Evolutionary conservation across 2,329 filamentous ascomycete species (phyloP).

Genomic region (Hypoxylon sp.): DNA sequence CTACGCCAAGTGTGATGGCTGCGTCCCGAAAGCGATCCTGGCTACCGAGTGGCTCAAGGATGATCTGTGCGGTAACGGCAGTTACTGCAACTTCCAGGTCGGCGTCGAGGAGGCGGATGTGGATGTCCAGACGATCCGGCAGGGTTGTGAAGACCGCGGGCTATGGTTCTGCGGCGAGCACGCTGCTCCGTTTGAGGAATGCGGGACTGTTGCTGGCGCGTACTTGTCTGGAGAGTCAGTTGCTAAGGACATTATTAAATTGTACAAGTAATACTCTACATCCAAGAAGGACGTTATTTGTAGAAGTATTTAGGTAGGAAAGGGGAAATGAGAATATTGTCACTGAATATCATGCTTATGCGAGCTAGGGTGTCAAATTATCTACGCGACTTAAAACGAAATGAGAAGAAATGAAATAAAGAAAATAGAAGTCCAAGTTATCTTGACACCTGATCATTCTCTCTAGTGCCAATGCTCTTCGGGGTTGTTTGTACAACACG

Average conservation of each 20-base stretch:
- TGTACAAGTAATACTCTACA: slow-evolving; percentile 12
- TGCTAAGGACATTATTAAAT: slow-evolving; percentile 23
- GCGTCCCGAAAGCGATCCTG: slow-evolving; percentile 68
- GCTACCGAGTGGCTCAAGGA: slow-evolving; percentile 77
- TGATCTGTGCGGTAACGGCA: slow-evolving; percentile 75
- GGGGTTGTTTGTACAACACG: background rate
- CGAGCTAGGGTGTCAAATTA: slow-evolving; percentile 10
- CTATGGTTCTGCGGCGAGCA: slow-evolving; percentile 81
- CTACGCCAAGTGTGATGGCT: slow-evolving; percentile 58
- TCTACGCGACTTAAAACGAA: slow-evolving; percentile 1
- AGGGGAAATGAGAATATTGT: background rate
- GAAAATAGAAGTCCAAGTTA: background rate
- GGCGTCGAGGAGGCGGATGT: slow-evolving; percentile 68
- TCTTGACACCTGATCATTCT: background rate
- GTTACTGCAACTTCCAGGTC: slow-evolving; percentile 77
- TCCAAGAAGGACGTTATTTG: background rate
- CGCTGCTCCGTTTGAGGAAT: slow-evolving; percentile 70
- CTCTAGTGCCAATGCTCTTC: background rate
- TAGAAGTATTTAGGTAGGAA: background rate
- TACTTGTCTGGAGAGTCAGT: slow-evolving; percentile 41
- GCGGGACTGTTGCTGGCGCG: slow-evolving; percentile 41
- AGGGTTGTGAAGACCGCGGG: slow-evolving; percentile 64
- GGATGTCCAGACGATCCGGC: slow-evolving; percentile 64
- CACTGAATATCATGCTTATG: background rate
- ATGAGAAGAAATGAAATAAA: slow-evolving; percentile 4